phyloP scores from a whole-genome alignment of 2,329 filamentous ascomycete species.

The Xylariaceae sp. region DNA sequence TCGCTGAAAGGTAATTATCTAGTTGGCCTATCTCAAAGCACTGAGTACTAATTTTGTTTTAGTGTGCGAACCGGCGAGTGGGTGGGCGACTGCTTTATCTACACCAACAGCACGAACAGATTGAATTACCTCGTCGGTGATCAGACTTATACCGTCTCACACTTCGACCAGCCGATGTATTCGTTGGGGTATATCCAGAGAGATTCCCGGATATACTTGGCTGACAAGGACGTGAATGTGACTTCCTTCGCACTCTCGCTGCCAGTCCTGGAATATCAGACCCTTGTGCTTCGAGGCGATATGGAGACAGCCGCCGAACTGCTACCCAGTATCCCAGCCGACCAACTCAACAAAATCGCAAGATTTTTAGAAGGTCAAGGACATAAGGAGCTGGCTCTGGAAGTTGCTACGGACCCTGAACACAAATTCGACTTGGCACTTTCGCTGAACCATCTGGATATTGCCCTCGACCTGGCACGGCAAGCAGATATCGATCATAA shows the following conservation, averaged over 20 bases:
- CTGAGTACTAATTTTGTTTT: slow-evolving; percentile 21
- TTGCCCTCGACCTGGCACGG: slow-evolving; percentile 79
- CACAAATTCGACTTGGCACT: slow-evolving; percentile 95
- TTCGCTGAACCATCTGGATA: slow-evolving; percentile 74
- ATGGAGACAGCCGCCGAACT: slow-evolving; percentile 87
- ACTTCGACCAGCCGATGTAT: slow-evolving; percentile 95
- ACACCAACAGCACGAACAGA: slow-evolving; percentile 94
- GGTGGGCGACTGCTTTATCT: slow-evolving; percentile 99
- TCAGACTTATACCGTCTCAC: slow-evolving; percentile 94
- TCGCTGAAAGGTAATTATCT: slow-evolving; percentile 70
- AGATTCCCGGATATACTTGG: slow-evolving; percentile 91
- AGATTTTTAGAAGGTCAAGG: slow-evolving; percentile 96
- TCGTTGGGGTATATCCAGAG: slow-evolving; percentile 91
- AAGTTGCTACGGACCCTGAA: slow-evolving; percentile 90
- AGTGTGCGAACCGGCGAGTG: slow-evolving; percentile 92
- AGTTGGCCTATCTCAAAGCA: no score
- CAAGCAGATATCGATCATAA: slow-evolving; percentile 89
- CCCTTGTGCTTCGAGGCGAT: slow-evolving; percentile 86
- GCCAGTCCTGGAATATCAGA: slow-evolving; percentile 94
- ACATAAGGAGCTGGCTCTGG: slow-evolving; percentile 90
- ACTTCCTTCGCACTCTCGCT: slow-evolving; percentile 89
- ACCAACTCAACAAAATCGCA: slow-evolving; percentile 97
- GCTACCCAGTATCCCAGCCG: slow-evolving; percentile 76
- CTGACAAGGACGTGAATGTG: slow-evolving; percentile 91
- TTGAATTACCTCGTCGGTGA: slow-evolving; percentile 97